Conservation (phyloP, 441 rosid species). For the Sinapis alba region DNA sequence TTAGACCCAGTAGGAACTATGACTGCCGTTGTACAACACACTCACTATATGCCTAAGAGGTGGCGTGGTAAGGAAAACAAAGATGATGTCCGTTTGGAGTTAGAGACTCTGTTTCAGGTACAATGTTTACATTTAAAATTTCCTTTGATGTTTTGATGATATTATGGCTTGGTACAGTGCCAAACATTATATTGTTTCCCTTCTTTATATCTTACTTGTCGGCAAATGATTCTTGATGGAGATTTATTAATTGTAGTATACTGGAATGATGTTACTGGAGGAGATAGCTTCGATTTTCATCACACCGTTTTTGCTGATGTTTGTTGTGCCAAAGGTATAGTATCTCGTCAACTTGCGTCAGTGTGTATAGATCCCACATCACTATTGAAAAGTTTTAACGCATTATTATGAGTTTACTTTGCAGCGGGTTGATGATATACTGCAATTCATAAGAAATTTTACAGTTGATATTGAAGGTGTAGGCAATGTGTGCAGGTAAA, state of each 20-base stretch:
- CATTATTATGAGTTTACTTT: conserved; percentile 34
- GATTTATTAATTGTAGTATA: conserved; percentile 60
- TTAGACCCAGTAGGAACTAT: conserved; percentile 91
- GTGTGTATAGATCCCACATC: not conserved
- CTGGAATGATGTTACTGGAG: conserved; percentile 96
- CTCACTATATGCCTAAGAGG: conserved; percentile 96
- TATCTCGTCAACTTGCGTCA: conserved; percentile 7
- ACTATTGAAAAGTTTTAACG: not conserved
- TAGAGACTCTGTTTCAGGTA: conserved; percentile 97
- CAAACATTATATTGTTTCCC: not conserved
- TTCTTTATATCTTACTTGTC: not conserved
- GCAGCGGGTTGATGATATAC: conserved; percentile 95
- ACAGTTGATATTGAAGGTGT: conserved; percentile 94
- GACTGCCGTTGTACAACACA: conserved; percentile 87
- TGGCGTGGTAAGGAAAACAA: conserved; percentile 95
- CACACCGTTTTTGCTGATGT: conserved; percentile 86
- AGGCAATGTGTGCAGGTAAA: conserved; percentile 89
- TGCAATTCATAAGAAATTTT: conserved; percentile 79
- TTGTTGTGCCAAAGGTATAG: conserved; percentile 86
- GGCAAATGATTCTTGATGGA: conserved; percentile 2
- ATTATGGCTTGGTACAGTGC: not conserved
- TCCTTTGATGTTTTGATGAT: too few relatives aligned
- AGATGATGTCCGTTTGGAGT: conserved; percentile 74
- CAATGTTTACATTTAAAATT: too few relatives aligned
- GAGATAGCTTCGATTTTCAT: conserved; percentile 98